phyloP scores from a whole-genome alignment of 108 stramenopile genomes.

The Cylindrotheca fusiformis region DNA sequence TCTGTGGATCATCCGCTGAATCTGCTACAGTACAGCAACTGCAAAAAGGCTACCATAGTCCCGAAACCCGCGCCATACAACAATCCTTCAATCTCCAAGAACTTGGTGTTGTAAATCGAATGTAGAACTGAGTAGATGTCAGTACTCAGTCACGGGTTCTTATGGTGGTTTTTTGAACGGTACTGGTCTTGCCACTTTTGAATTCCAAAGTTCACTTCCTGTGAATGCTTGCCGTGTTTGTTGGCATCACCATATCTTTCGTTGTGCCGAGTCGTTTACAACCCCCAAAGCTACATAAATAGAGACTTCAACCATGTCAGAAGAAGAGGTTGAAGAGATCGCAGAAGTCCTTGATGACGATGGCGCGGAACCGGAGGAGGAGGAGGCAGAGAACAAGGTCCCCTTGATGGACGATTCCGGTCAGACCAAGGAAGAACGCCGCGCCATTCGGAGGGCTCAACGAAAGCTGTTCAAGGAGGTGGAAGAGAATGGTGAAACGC shows the following conservation, averaged over 20 bases:
- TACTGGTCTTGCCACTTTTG: too few species aligned
- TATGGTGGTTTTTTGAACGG: too few species aligned
- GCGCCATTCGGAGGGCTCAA: conserved; percentile 41
- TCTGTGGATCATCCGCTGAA: too few species aligned
- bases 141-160: too few species aligned
- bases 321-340: not conserved
- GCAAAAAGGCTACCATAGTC: too few species aligned
- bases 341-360: not conserved
- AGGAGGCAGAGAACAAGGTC: conserved; percentile 3
- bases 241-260: not conserved
- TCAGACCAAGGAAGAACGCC: conserved; percentile 74
- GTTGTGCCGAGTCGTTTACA: not conserved
- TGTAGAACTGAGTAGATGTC: too few species aligned
- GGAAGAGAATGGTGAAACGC: conserved; percentile 15
- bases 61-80: too few species aligned
- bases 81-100: too few species aligned
- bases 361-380: not conserved
- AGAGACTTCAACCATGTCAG: not conserved
- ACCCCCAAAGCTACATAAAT: too few species aligned
- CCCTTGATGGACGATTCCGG: conserved; percentile 47
- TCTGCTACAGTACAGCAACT: too few species aligned
- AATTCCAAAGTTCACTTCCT: too few species aligned
- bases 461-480: conserved; percentile 17
- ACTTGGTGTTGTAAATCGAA: too few species aligned
- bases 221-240: not conserved